Evolutionary conservation across 805 yeast species (phyloP), one percentile per base, ranked within the genome.

Genomic region (Ogataea nonfermentans): DNA sequence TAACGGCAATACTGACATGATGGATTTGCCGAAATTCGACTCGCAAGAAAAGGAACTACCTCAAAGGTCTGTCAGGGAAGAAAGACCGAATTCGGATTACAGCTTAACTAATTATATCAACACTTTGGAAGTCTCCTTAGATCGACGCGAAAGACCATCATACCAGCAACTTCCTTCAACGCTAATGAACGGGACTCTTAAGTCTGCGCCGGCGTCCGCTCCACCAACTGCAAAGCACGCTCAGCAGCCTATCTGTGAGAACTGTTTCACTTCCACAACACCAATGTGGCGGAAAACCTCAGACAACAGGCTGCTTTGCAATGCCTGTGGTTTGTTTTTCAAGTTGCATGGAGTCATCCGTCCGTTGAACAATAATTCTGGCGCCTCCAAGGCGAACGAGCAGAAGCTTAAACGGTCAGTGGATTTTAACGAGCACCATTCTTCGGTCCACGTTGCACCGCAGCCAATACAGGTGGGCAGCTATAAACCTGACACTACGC

Each of bases 261-360:
- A 90, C 62, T 90, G 97, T 65, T 76, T 81, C 53, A 90, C 97
- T 1, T 81, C 89, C 28, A 88, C 95, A 4, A 90, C 97, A 2
- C 97, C 97, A 1, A 70, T 90, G 12, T 90, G 97, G 97, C 76
- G 97, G 56, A 74, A 96, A 48, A 62, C 67, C 8, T 95, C 87
- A 50, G 79, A 85, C 16, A 91, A 90, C 20, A 77, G 80, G 52
- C 85, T 89, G 25, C 73, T 90, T 29, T 90, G 97, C 60, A 90
- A 90, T 65, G 97, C 97, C 2, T 88, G 96, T 68, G 96, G 96
- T 0, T 68, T 88, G 41, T 88, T 89, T 54, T 71, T 87, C 51
- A 90, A 90, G 66, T 71, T 90, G 25, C 97, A 90, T 59, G 96
- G 96, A 27, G 65, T 57, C 12, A 58, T 59, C 11, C 51, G 66